Evolutionary conservation across 139 green algal species (phyloP).

Genomic region (Pleodorina starrii): DNA sequence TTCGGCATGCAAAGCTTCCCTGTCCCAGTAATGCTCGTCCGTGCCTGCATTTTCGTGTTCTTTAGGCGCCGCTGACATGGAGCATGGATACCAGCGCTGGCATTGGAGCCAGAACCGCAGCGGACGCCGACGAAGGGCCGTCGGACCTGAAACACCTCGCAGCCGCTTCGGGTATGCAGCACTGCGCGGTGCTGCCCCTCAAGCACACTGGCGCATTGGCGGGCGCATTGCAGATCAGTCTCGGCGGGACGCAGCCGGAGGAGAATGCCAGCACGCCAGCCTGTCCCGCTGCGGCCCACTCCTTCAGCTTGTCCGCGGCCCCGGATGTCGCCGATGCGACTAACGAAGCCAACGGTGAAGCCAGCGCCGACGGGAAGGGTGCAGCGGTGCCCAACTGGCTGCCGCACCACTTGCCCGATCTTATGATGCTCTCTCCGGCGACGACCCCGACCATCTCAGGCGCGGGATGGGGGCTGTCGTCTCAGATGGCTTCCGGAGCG

Average conservation of each 20-base stretch:
- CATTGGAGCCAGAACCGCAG: background rate
- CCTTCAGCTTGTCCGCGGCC: background rate
- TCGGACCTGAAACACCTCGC: background rate
- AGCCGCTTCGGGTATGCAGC: background rate
- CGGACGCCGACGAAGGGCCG: background rate
- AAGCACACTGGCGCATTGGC: background rate
- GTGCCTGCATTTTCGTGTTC: background rate
- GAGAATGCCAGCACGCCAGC: background rate
- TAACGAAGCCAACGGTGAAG: background rate
- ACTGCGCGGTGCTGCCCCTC: slow-evolving; percentile 14
- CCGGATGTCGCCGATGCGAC: background rate
- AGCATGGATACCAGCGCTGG: background rate
- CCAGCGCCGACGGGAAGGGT: background rate
- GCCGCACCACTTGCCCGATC: slow-evolving; percentile 6
- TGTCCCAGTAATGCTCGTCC: too few relatives aligned
- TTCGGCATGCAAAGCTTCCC: too few relatives aligned
- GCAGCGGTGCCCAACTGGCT: background rate
- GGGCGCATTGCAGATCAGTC: slow-evolving; percentile 9
- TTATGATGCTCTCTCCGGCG: background rate
- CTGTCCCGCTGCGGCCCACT: too few relatives aligned
- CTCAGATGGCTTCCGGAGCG: background rate
- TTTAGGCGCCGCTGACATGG: background rate
- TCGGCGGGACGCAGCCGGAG: background rate
- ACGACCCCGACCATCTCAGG: background rate
- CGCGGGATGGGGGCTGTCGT: background rate